Base-by-base conservation (phyloP, 2,329 filamentous ascomycete genomes). In the Beauveria rudraprayagi region DNA sequence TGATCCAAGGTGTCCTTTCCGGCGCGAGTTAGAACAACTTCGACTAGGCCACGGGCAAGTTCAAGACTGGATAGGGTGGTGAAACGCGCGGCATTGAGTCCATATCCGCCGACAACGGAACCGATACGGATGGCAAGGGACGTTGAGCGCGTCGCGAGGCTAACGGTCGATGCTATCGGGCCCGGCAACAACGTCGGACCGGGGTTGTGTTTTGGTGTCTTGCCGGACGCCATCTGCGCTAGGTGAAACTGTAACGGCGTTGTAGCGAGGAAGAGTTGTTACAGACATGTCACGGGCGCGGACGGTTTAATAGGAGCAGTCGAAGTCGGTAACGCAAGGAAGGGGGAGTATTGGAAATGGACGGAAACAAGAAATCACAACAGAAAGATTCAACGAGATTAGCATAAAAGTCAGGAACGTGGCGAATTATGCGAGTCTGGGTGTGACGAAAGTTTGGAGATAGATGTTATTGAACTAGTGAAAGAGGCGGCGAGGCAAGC, bases 121-220 rank as follows among this genome's bases (percentile, higher is more conserved):
- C 80, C 77, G 44, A 83, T 70, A 6, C 82, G 80, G 26, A 85
- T 76, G 37, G 80, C 80, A 26, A 87, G 75, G 30, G 81, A 80
- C 17, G 83, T 83, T 3, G 84, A 85, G 59, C 83, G 78, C 3
- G 84, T 83, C 11, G 83, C 81, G 50, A 87, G 73, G 65, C 83
- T 86, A 60, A 88, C 78, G 30, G 79, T 79, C 56, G 79, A 81
- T 40, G 85, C 85, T 52, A 88, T 70, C 0, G 83, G 76, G 2
- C 72, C 67, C 1, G 85, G 85, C 0, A 88, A 77, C 19, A 88
- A 76, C 11, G 83, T 86, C 55, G 70, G 71, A 14, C 68, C 67
- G 3, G 67, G 69, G 19, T 67, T 67, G 5, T 68, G 67, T 48
- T 64, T 40, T 48, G 56, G 41, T 30, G 41, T 24, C 44, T 59